Percentiles rank a stretch among this genome's conserved stretches.
Conservation (phyloP, 164 flowering plant genomes). For the Litsea cubeba region DNA sequence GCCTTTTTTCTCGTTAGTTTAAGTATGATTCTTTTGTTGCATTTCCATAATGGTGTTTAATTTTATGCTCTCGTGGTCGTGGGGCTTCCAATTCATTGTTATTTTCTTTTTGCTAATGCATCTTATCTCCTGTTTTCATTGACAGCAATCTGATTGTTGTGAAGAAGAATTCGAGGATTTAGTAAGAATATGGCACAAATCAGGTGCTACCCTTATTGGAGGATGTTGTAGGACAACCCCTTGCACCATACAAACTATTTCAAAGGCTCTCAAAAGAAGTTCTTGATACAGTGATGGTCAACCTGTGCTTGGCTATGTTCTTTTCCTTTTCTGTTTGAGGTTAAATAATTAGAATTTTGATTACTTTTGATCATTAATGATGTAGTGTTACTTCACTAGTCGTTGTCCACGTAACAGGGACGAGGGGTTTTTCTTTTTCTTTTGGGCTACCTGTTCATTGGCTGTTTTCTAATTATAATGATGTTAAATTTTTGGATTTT, state of each 20-base stretch:
- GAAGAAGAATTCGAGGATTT: slow-evolving; percentile 48
- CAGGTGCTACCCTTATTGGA: slow-evolving; percentile 80
- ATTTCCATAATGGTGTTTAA: background rate
- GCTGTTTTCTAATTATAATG: too few species aligned
- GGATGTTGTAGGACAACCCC: slow-evolving; percentile 92
- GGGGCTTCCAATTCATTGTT: background rate
- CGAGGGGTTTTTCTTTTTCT: too few species aligned
- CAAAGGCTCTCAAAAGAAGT: slow-evolving; percentile 35
- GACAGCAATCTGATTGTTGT: slow-evolving; percentile 65
- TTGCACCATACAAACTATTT: slow-evolving; percentile 51
- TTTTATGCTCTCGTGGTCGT: background rate
- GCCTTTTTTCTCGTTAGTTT: background rate
- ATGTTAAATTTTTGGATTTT: too few species aligned
- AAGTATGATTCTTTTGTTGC: background rate
- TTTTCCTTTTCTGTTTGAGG: background rate
- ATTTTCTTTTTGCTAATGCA: too few species aligned
- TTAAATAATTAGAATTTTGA: background rate
- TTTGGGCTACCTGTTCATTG: too few species aligned
- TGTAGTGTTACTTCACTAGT: background rate
- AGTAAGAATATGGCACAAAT: slow-evolving; percentile 62
- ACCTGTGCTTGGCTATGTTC: background rate
- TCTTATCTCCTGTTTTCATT: background rate
- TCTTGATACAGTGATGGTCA: background rate
- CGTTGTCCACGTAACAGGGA: too few species aligned
- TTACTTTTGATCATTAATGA: background rate